phyloP scores from a whole-genome alignment of 371 early-diverging fungal genomes.

The Mortierella sp. region DNA sequence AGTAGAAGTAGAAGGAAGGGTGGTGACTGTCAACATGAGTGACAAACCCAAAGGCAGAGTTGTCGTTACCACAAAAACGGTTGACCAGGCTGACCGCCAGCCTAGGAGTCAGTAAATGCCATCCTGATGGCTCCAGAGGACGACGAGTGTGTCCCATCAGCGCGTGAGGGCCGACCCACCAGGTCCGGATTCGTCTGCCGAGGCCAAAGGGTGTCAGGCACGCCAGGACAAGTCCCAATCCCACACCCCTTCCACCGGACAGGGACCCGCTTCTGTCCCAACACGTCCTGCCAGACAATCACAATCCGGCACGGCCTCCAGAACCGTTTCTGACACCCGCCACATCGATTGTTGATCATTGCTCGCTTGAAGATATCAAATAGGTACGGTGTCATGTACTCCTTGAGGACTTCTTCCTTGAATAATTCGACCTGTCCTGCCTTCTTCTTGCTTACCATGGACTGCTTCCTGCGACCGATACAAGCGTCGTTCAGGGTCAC shows the following conservation, averaged over 20 bases:
- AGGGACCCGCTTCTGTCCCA: constrained; percentile 42
- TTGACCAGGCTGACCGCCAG: background rate
- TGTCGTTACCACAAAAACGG: background rate
- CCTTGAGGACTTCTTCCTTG: constrained; percentile 36
- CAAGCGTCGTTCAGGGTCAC: no score
- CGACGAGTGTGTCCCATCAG: background rate
- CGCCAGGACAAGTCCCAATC: constrained; percentile 29
- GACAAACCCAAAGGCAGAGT: no score
- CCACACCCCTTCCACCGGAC: constrained; percentile 51
- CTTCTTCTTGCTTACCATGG: background rate
- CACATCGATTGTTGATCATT: constrained; percentile 31
- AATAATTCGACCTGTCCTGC: background rate
- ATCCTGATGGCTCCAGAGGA: background rate
- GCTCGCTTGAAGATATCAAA: constrained; percentile 38
- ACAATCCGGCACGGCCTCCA: constrained; percentile 41
- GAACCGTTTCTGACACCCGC: constrained; percentile 36
- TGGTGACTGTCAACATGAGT: no score
- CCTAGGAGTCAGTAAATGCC: background rate
- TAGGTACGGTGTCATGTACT: constrained; percentile 46
- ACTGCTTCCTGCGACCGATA: background rate
- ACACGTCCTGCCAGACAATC: constrained; percentile 45
- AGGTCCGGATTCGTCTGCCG: background rate
- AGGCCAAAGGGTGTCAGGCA: constrained; percentile 24
- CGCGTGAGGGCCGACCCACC: background rate
- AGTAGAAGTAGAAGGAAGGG: background rate